Evolutionary conservation across 805 yeast species (phyloP).

Genomic region (Kodamaea laetipori): DNA sequence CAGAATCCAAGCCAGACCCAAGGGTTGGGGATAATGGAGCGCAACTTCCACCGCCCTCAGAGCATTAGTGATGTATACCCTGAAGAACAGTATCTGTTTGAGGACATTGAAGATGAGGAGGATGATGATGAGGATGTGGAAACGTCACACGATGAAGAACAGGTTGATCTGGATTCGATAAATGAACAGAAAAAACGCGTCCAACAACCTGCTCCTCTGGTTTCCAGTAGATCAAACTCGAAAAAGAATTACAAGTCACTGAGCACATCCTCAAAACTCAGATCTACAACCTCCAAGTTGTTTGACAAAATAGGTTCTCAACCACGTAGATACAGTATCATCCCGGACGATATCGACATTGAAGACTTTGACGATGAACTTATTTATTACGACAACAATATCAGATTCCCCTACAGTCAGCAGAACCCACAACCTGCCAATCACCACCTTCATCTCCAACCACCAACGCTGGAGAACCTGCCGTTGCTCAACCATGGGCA

Average conservation of each 20-base stretch:
- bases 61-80: conserved; percentile 28
- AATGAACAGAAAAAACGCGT: neutral
- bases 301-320: conserved; percentile 75
- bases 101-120: conserved; percentile 24
- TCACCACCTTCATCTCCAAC: conserved; percentile 1
- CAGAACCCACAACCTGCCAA: conserved; percentile 18
- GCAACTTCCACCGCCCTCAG: conserved; percentile 13
- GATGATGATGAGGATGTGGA: conserved; percentile 30
- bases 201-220: conserved; percentile 9
- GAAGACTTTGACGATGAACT: conserved; percentile 58
- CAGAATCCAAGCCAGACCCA: conserved; percentile 4
- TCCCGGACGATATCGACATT: conserved; percentile 60
- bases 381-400: conserved; percentile 46
- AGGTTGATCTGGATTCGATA: neutral
- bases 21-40: conserved; percentile 19
- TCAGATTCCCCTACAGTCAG: conserved; percentile 38
- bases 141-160: conserved; percentile 8
- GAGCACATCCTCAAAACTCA: conserved; percentile 44
- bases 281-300: conserved; percentile 71
- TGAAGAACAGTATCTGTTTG: conserved; percentile 30
- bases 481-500: conserved; percentile 30
- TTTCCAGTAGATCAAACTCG: conserved; percentile 24
- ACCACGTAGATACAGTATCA: conserved; percentile 71
- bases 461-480: conserved; percentile 24
- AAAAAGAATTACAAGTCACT: conserved; percentile 34